A percentile compares a stretch with the other conserved stretches of the same genome.
These are phyloP conservation scores for Zoysia matrella DNA, from an alignment of 202 grass and related monocot species.

Conservation along the genomic window DNA sequence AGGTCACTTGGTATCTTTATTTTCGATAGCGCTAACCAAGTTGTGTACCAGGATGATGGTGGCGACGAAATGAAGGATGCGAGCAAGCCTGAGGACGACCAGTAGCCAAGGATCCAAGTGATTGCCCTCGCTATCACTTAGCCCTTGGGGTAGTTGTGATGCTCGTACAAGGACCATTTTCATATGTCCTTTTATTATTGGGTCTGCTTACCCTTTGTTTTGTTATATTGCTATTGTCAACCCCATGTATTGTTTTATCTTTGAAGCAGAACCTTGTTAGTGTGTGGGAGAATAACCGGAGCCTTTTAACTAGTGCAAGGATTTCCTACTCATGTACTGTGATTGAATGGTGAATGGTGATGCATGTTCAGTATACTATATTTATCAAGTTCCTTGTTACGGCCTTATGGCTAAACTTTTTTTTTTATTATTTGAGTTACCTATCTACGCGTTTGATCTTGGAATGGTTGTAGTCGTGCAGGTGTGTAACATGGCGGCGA, in stretches of 20 bases:
- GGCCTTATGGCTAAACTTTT: not conserved
- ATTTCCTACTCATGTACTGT: constrained; percentile 49
- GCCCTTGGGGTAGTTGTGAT: constrained; percentile 48
- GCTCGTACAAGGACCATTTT: constrained; percentile 65
- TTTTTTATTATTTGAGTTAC: constrained; percentile 21
- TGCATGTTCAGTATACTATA: constrained; percentile 49
- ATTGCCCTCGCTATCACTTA: constrained; percentile 15
- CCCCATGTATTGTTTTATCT: constrained; percentile 53
- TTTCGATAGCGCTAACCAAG: constrained; percentile 32
- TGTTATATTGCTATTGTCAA: constrained; percentile 38
- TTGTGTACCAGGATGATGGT: constrained; percentile 74
- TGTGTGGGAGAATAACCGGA: constrained; percentile 49
- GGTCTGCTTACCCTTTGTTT: constrained; percentile 53
- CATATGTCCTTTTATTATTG: constrained; percentile 42
- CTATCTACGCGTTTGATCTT: constrained; percentile 26
- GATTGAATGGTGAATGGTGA: constrained; percentile 47
- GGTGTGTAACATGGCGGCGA: not conserved
- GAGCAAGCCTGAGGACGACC: constrained; percentile 70
- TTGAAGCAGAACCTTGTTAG: constrained; percentile 54
- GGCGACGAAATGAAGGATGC: constrained; percentile 90
- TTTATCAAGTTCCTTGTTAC: constrained; percentile 38
- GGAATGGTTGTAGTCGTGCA: constrained; percentile 21
- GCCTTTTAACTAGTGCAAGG: constrained; percentile 50
- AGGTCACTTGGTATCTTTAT: not conserved
- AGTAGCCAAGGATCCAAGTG: constrained; percentile 54